phyloP scores from a whole-genome alignment of 2,329 filamentous ascomycete genomes.

The Epichloe sp. region DNA sequence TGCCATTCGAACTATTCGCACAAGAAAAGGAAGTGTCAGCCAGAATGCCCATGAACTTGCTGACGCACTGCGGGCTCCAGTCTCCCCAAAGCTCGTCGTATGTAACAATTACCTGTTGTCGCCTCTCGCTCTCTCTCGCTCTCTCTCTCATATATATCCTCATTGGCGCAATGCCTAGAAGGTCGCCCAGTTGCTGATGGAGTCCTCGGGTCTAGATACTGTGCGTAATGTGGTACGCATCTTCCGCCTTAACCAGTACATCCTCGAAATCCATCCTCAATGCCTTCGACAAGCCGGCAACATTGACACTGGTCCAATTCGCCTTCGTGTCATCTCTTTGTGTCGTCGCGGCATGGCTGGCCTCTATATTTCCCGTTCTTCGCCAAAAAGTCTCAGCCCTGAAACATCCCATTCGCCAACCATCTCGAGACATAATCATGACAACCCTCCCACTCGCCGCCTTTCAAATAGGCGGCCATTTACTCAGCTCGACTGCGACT shows the following conservation, averaged over 20 bases:
- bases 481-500: conserved; percentile 86
- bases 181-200: background rate
- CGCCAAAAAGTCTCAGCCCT: conserved; percentile 64
- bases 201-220: conserved; percentile 45
- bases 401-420: conserved; percentile 69
- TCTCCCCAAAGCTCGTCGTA: conserved; percentile 84
- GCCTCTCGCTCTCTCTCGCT: background rate
- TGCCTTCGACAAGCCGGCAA: conserved; percentile 79
- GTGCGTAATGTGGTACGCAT: conserved; percentile 87
- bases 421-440: conserved; percentile 66
- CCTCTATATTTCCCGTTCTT: conserved; percentile 57
- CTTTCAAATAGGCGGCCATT: conserved; percentile 89
- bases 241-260: conserved; percentile 90
- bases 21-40: conserved; percentile 71
- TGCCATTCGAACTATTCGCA: conserved; percentile 72
- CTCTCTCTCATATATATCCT: background rate
- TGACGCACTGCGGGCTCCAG: conserved; percentile 75
- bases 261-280: conserved; percentile 96
- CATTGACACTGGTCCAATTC: conserved; percentile 87
- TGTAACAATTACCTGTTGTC: conserved; percentile 6
- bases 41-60: conserved; percentile 91
- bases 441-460: conserved; percentile 83
- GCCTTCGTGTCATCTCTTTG: conserved; percentile 85
- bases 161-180: background rate
- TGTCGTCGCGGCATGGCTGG: conserved; percentile 63